Conservation (phyloP, 1,139 yeast genomes). For the Lodderomyces margitis region DNA sequence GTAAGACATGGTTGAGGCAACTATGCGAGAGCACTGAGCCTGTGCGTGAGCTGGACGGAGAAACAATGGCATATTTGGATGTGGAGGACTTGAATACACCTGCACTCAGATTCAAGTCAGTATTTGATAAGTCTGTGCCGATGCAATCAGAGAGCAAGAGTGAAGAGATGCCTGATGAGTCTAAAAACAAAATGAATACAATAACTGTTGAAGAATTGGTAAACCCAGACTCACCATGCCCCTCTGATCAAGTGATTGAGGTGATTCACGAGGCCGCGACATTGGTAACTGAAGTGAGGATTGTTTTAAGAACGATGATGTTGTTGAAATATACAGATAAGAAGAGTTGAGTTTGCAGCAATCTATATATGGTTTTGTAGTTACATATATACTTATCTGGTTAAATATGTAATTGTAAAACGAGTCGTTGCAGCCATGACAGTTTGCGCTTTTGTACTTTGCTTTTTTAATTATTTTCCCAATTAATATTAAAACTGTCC, state of each 20-base stretch:
- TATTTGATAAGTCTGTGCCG: conserved; percentile 30
- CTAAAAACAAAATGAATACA: conserved; percentile 18
- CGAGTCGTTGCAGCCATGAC: too few species aligned
- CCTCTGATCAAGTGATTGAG: conserved; percentile 55
- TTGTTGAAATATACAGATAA: conserved; percentile 1
- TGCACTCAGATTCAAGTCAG: conserved; percentile 35
- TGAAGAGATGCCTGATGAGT: conserved; percentile 4
- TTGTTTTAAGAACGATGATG: conserved; percentile 47
- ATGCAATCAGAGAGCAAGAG: conserved; percentile 7
- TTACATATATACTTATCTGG: too few species aligned
- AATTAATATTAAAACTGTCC: too few species aligned
- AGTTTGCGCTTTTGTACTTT: too few species aligned
- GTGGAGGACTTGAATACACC: conserved; percentile 18
- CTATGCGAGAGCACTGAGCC: conserved; percentile 30
- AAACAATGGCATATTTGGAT: conserved; percentile 27
- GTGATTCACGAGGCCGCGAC: conserved; percentile 60
- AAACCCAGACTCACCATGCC: conserved; percentile 50
- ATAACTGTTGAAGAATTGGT: conserved; percentile 53
- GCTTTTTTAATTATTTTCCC: too few species aligned
- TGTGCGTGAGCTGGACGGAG: conserved; percentile 16
- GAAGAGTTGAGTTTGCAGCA: too few species aligned
- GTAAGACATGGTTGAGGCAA: conserved; percentile 51
- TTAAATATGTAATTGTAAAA: too few species aligned
- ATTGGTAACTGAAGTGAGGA: conserved; percentile 59
- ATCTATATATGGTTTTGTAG: too few species aligned